Evolutionary conservation across 306 rosid genomes (phyloP), one percentile per base, ranked within the genome.

Genomic region (Fagus sylvatica): DNA sequence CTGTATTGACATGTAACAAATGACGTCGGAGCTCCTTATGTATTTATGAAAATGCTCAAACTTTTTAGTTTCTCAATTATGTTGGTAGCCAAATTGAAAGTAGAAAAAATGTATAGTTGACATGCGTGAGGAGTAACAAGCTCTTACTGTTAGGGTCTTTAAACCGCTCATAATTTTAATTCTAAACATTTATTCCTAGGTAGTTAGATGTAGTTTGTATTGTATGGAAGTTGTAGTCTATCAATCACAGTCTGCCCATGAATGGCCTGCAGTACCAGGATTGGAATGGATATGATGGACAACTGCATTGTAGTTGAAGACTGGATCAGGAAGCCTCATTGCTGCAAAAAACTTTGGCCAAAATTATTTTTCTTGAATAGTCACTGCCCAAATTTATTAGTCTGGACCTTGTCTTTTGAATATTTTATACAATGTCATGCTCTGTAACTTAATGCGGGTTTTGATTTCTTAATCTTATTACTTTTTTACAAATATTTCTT

Each of bases 401-500:
- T 39, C 40, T 66, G 11, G 8, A 7, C 43, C n/a, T 39, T 39
- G 6, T 11, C 40, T 66, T 33, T 6, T 39, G 30, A 49, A 66
- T 39, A 37, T n/a, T 37, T 65, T 41, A 43, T 69, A 53, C 34
- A 28, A 13, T 46, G 8, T 46, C 39, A 5, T 69, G 33, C 53
- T 6, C 16, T 33, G 22, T 16, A 55, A 9, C 53, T 48, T 36
- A 49, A n/a, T 42, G 11, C 2, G 17, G 37, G 49, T 13, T 16
- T 51, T 57, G 28, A 32, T 62, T 55, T 60, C 75, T 70, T 15
- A 12, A 12, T 61, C 49, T 65, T 39, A 7, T 71, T 59, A 43
- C 41, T 73, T 42, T 46, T 76, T 60, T 48, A 69, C 67, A 41
- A 51, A 73, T 42, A 53, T 74, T 13, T 68, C 68, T 83, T 78